A percentile compares a stretch with the other conserved stretches of the same genome.
These are phyloP conservation scores for Oenanthe javanica DNA, from an alignment of 140 eudicot species.

Conservation along the genomic window DNA sequence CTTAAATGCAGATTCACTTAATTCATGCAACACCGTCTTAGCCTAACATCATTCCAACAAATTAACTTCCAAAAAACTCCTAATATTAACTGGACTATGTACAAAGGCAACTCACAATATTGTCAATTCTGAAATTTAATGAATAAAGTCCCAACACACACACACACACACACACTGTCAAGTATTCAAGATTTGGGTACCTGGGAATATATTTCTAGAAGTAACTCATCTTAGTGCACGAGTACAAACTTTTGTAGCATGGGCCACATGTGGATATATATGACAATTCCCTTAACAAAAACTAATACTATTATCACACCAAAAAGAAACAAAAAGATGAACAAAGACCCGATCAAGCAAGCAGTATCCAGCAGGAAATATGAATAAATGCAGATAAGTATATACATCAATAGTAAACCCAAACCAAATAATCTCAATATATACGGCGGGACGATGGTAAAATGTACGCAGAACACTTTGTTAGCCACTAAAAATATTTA, in stretches of 20 bases:
- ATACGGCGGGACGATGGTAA: too few species aligned
- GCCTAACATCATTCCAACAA: neutral
- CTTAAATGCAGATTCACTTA: neutral
- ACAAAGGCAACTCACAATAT: neutral
- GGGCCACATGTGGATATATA: neutral
- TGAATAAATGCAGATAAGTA: too few species aligned
- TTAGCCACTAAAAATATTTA: too few species aligned
- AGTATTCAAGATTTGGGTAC: slow-evolving; percentile 2
- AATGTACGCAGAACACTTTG: neutral
- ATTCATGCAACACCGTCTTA: neutral
- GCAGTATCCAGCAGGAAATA: neutral
- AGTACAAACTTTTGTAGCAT: neutral
- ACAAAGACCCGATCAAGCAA: neutral
- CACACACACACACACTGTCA: neutral
- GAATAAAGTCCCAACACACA: neutral
- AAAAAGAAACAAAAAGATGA: neutral
- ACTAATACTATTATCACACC: neutral
- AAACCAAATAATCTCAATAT: neutral
- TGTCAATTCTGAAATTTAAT: neutral
- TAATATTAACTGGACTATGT: neutral
- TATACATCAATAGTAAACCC: neutral
- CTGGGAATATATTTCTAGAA: neutral
- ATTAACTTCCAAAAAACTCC: neutral
- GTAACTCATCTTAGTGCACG: neutral
- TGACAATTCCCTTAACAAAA: too few species aligned